Evolutionary conservation across 1,139 yeast genomes (phyloP), one percentile per base, ranked within the genome.

Genomic region (Candida labiduridarum): DNA sequence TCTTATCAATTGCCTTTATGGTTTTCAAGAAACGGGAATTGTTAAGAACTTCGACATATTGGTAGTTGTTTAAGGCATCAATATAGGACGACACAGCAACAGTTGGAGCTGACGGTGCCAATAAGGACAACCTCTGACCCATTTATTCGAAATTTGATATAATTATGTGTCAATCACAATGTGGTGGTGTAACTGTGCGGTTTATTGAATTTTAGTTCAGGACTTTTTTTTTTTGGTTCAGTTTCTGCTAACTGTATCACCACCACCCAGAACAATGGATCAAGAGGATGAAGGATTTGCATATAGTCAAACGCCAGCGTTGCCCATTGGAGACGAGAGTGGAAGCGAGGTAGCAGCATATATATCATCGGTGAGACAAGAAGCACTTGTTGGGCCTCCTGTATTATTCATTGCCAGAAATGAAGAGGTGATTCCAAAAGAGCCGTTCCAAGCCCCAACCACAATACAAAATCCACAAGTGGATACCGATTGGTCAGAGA

Each of bases 31-130:
- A 92, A 47, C 97, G 78, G 12, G 94, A 85, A 47, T 94, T 85
- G 57, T 84, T 84, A 47, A 86, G 78, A 46, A 89, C 70, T 49
- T 86, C 83, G 8, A 87, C 78, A 63, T 89, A 92, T 59, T 89
- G 92, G 46, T 88, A 76, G 53, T 85, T 83, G 30, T 83, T 83
- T 22, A 94, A 73, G 47, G 89, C 90, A 59, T 89, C 89, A 36
- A 94, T 82, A 61, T 92, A 94, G 1, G 98, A 92, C 31, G 95
- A 91, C 4, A 91, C 79, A 11, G 96, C 97, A 60, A 94, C 89
- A 1, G 97, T 89, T 4, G 96, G 92, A 3, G 97, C 91, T 12
- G 94, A 84, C 6, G 97, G 97, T 29, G 97, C 90, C 63, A 90
- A 71, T 45, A 89, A 74, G 4, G 97, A 91, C 57, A 92, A 72